Base-by-base conservation (phyloP, 2,329 filamentous ascomycete species). In the Talaromyces sp. region DNA sequence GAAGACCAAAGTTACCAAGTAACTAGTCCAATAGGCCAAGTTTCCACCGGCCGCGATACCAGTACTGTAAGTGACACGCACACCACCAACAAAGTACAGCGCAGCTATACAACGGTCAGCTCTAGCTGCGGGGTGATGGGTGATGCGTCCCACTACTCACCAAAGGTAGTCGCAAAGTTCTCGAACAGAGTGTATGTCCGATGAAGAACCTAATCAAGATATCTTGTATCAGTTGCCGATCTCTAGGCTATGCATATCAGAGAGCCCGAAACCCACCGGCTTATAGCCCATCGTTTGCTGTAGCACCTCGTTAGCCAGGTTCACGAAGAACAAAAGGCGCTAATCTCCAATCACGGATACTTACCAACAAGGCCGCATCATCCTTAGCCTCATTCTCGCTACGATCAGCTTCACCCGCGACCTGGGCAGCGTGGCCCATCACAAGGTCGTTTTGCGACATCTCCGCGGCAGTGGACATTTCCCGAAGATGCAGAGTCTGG, bases 21-120 rank as follows among this genome's bases (percentile, higher is more conserved):
- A 86, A 64, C 81, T 84, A 54, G 82, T 84, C 82, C 82, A 86
- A 62, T 85, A 86, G 7, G 83, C 83, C 44, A 84, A 66, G 55
- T 83, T 83, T 37, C 83, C 83, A 49, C 83, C 83, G 16, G 82
- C 82, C 22, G 80, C 82, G 33, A 86, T 83, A 56, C 83, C 83
- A 10, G 82, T 85, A n/a, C 80, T 83, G 63, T 83, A 86, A 0
- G 82, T 85, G 2, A 83, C 81, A 36, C 82, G 78, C 35, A 85
- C 80, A 53, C 80, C 83, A 27, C 83, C 83, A 40, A 86, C 77
- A 52, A 84, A 85, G 67, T 85, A 86, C 2, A 86, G 71, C 1
- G 83, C 83, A 56, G 83, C 82, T 85, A 35, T 33, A 13, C 17
- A 17, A 4, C n/a, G n/a, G 30, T 49, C n/a, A 49, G 40, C 30